These are phyloP conservation scores for Catharanthus roseus DNA, from an alignment of 257 asterid species.

Conservation along the genomic window DNA sequence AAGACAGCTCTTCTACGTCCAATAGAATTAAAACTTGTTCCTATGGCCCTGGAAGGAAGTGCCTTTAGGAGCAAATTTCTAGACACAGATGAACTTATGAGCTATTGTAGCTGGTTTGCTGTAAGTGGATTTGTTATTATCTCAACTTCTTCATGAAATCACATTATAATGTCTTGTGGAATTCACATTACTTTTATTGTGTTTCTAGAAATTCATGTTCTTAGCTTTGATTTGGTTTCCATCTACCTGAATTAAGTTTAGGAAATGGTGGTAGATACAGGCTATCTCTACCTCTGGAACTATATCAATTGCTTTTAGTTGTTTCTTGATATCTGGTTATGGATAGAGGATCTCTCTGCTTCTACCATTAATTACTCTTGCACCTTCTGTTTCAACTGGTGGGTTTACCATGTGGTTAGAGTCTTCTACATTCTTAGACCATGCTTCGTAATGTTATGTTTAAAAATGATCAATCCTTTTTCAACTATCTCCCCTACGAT, in stretches of 20 bases:
- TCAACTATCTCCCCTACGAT: no score
- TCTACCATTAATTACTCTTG: background rate
- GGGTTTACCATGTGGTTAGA: no score
- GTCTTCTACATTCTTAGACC: no score
- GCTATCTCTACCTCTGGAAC: no score
- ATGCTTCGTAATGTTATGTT: no score
- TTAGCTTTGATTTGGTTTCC: background rate
- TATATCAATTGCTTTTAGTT: background rate
- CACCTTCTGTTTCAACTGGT: background rate
- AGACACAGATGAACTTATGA: slow-evolving; percentile 90
- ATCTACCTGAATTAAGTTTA: background rate
- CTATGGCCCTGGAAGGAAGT: slow-evolving; percentile 82
- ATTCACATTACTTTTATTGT: background rate
- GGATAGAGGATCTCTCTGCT: background rate
- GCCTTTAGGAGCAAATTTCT: slow-evolving; percentile 86
- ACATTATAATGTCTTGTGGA: background rate
- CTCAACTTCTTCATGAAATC: background rate
- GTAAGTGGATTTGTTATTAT: slow-evolving; percentile 43
- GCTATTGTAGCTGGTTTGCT: slow-evolving; percentile 99
- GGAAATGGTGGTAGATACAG: background rate
- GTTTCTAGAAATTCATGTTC: background rate
- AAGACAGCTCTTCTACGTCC: slow-evolving; percentile 96
- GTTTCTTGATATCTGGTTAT: background rate
- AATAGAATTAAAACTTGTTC: slow-evolving; percentile 74
- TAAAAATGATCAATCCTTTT: no score